Base-by-base conservation (phyloP, 176 grass and related monocot genomes). In the Typha latifolia region DNA sequence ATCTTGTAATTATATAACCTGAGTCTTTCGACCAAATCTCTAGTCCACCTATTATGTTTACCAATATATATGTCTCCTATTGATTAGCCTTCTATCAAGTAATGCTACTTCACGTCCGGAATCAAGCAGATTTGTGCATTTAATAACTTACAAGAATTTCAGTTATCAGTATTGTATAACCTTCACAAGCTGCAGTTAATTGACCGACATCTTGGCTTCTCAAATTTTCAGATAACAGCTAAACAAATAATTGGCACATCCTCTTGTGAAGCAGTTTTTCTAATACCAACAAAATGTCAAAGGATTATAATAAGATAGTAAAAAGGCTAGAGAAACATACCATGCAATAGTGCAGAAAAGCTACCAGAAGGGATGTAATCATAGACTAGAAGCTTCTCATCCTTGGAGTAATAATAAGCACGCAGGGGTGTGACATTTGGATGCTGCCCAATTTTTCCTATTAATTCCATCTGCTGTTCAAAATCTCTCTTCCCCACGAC, bases 391-490 rank as follows among this genome's bases (percentile, higher is more conserved):
- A 99, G 83, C 49, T 99, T 99, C 62, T 99, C 94, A 81, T 99
- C 94, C 59, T 99, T 99, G 56, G 94, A 99, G 77, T 92, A 99
- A 74, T 99, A 99, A 62, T 99, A 99, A 74, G 94, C 89, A 75
- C 85, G 80, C 72, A 99, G 74, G 3, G 94, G 88, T 48, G 86
- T 49, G 56, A 99, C 73, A 84, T 93, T 90, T 47, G 85, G 83
- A 50, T 99, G 94, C 49, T 81, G 86, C 11, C 83, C 61, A 79
- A 90, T 51, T 66, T 83, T 82, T 26, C 94, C 94, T 61, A 99
- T 78, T 68, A 99, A 84, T 76, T 99, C 94, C 86, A 99, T 93
- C 59, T 93, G 94, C 69, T 90, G 89, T 64, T 99, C 89, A 23
- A 97, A 99, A 48, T 99, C 94, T 62, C 79, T 89, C 76, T 93